Evolutionary conservation across 2,329 filamentous ascomycete species (phyloP), one percentile per base, ranked within the genome.

Genomic region (Corniculantispora saksenae): DNA sequence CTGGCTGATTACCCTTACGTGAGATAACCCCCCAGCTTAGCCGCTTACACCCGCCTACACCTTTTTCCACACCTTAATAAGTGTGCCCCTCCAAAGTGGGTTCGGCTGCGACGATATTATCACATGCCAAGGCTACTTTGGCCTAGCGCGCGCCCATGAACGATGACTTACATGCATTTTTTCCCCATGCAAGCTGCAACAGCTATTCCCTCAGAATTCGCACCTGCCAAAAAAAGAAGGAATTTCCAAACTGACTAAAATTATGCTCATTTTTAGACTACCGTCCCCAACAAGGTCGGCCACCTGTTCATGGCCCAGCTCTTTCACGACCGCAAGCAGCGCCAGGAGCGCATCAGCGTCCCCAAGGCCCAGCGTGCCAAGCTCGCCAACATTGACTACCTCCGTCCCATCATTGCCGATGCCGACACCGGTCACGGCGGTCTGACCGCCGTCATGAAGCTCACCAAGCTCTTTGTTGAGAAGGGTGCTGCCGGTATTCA

Each of bases 261-360:
- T 61, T 17, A 25, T 48, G 45, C 40, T 45, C 10, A 23, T 23
- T 23, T 55, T 32, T 67, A 95, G 92, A 97, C 95, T 70, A 99
- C 95, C 51, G 95, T 99, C 25, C 95, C 95, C 61, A 97, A 98
- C 85, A 99, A 99, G 81, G 95, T 99, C 70, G 88, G 92, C 75
- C 95, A 99, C 77, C 88, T 99, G 61, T 99, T 97, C 88, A 94
- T 96, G 88, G 94, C 95, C 17, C 95, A 99, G 81, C 89, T 98
- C 65, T 99, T 99, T 90, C 95, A 99, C 82, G 95, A 99, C 85
- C 92, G 95, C 75, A 99, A 99, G 82, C 95, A 99, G 82, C 91
- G 95, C 70, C 93, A 98, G 79, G 95, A 98, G 80, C 93, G 95
- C 66, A 82, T 98, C 61, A 91, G 87, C 69, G 89, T 85, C 9